Evolutionary conservation across 2,329 filamentous ascomycete species (phyloP).

Genomic region (Talaromyces sp.): DNA sequence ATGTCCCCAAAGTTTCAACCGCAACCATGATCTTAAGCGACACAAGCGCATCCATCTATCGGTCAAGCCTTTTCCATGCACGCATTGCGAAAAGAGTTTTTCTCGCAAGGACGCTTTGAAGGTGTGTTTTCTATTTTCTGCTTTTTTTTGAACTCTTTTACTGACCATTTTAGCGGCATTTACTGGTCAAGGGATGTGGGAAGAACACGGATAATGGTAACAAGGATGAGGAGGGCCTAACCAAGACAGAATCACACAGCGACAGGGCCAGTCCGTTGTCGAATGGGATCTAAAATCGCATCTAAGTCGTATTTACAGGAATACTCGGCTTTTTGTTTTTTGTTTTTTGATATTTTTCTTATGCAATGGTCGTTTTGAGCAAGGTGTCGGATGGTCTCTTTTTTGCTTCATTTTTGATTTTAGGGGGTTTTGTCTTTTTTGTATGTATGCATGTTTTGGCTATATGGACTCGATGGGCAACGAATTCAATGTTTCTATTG

Average conservation of each 20-base stretch:
- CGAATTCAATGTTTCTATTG: background rate
- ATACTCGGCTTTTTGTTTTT: slow-evolving; percentile 7
- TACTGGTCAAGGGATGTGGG: slow-evolving; percentile 64
- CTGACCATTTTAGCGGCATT: slow-evolving; percentile 53
- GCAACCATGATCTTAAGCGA: slow-evolving; percentile 92
- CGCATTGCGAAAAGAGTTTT: slow-evolving; percentile 91
- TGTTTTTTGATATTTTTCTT: background rate
- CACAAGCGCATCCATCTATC: slow-evolving; percentile 94
- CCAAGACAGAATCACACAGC: slow-evolving; percentile 14
- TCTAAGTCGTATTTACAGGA: background rate
- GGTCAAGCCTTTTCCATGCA: slow-evolving; percentile 92
- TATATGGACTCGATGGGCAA: background rate
- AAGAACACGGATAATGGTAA: slow-evolving; percentile 33
- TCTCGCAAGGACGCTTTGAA: slow-evolving; percentile 95
- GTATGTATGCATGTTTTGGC: slow-evolving; percentile 4
- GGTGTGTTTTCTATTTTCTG: slow-evolving; percentile 51
- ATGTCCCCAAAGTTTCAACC: slow-evolving; percentile 89
- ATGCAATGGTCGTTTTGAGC: background rate
- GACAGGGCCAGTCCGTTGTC: slow-evolving; percentile 13
- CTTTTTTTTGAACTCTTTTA: background rate
- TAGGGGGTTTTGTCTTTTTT: background rate
- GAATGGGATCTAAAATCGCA: background rate
- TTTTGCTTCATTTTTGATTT: background rate
- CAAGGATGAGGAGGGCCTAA: slow-evolving; percentile 12
- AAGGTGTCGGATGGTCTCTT: slow-evolving; percentile 3